Conservation (phyloP, 2,329 filamentous ascomycete species). For the Ascochyta viciae-villosae region DNA sequence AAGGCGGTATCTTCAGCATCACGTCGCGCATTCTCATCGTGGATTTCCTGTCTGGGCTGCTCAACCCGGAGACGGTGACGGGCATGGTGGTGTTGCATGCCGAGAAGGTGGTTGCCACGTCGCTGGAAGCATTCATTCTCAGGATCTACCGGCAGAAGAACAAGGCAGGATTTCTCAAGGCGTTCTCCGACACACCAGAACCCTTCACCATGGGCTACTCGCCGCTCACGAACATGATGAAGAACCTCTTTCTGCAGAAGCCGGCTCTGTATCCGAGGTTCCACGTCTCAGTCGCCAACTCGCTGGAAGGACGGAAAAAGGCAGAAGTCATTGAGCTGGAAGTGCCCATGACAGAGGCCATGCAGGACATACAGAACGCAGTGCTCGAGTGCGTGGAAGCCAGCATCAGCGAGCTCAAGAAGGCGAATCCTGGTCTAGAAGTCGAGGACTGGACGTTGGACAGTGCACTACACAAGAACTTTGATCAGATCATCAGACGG, state of each 20-base stretch:
- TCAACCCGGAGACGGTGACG: conserved; percentile 84
- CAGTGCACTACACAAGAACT: conserved; percentile 89
- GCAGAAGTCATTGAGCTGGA: conserved; percentile 97
- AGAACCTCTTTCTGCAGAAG: conserved; percentile 88
- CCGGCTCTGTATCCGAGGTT: conserved; percentile 92
- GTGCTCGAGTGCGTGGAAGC: conserved; percentile 96
- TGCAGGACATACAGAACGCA: conserved; percentile 92
- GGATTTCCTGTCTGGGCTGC: conserved; percentile 82
- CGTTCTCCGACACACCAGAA: conserved; percentile 92
- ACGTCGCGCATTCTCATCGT: conserved; percentile 95
- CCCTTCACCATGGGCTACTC: conserved; percentile 88
- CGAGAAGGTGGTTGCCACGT: conserved; percentile 83
- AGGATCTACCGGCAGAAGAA: conserved; percentile 95
- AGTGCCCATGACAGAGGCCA: conserved; percentile 92
- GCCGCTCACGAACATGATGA: conserved; percentile 87
- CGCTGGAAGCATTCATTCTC: conserved; percentile 92
- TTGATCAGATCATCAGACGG: conserved; percentile 84
- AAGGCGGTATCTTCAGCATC: conserved; percentile 92
- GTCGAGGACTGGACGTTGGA: conserved; percentile 98
- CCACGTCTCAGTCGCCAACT: conserved; percentile 86
- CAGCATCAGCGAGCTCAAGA: conserved; percentile 92
- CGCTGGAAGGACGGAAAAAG: conserved; percentile 88
- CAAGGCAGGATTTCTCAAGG: conserved; percentile 91
- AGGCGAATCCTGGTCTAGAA: conserved; percentile 85
- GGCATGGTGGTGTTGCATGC: conserved; percentile 88